Evolutionary conservation across 2,329 filamentous ascomycete species (phyloP).

Genomic region (Exserohilum turcica): DNA sequence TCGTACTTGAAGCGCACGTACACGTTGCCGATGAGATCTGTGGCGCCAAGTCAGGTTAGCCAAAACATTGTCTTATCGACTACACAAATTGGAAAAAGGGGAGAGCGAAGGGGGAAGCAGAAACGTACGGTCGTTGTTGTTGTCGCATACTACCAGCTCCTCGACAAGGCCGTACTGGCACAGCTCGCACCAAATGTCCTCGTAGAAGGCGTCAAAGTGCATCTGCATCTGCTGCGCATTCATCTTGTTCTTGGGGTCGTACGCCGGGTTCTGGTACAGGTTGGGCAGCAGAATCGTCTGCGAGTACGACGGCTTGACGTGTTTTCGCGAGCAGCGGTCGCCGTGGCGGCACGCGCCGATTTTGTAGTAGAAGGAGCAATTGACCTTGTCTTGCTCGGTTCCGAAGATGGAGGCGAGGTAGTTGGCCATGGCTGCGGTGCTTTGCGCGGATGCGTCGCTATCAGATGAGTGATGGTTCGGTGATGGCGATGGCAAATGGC

Average conservation of each 20-base stretch:
- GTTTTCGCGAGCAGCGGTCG: conserved; percentile 96
- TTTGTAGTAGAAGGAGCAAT: conserved; percentile 99
- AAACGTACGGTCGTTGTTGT: conserved; percentile 91
- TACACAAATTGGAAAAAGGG: no score
- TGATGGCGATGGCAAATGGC: background rate
- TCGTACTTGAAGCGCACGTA: conserved; percentile 99
- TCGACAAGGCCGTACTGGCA: conserved; percentile 97
- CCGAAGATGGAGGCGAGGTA: conserved; percentile 99
- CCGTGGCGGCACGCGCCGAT: conserved; percentile 98
- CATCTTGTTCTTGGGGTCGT: conserved; percentile 97
- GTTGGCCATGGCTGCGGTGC: conserved; percentile 74
- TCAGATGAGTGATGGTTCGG: background rate
- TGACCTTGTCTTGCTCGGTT: conserved; percentile 98
- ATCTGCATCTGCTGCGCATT: conserved; percentile 95
- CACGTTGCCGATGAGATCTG: conserved; percentile 96
- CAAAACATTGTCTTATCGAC: background rate
- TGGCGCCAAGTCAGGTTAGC: conserved; percentile 13
- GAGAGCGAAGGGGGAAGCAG: background rate
- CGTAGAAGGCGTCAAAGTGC: conserved; percentile 99
- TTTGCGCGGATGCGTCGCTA: background rate
- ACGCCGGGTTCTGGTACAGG: conserved; percentile 98
- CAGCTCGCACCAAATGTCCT: conserved; percentile 99
- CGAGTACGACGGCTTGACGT: conserved; percentile 97
- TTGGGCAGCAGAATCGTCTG: conserved; percentile 98
- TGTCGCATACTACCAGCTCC: conserved; percentile 98